Percentiles rank a stretch among this genome's conserved stretches.
Conservation (phyloP, 305 asterid genomes). For the Fraxinus sp. region DNA sequence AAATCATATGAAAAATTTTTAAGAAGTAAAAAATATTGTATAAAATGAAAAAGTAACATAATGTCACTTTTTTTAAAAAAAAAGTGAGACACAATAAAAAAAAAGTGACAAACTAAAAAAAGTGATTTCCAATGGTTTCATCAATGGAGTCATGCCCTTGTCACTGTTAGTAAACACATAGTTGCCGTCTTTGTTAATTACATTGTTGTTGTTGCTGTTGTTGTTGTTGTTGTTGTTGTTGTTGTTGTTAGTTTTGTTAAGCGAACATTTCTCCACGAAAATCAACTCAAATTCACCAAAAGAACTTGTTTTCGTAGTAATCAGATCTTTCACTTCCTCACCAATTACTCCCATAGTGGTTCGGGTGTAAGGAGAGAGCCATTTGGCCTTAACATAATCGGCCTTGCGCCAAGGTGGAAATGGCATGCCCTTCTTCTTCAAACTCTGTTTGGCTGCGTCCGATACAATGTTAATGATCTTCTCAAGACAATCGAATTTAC, state of each 20-base stretch:
- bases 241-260: background rate
- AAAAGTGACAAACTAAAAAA: too few relatives aligned
- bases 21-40: too few relatives aligned
- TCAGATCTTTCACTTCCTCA: background rate
- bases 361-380: slow-evolving; percentile 69
- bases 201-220: background rate
- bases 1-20: too few relatives aligned
- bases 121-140: slow-evolving; percentile 43
- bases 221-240: background rate
- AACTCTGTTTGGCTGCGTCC: slow-evolving; percentile 75
- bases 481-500: slow-evolving; percentile 74
- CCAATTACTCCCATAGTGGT: background rate
- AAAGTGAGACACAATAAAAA: too few relatives aligned
- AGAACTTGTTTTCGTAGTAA: background rate
- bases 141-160: slow-evolving; percentile 15
- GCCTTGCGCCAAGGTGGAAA: slow-evolving; percentile 82
- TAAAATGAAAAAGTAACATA: too few relatives aligned
- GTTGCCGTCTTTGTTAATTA: slow-evolving; percentile 2
- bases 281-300: slow-evolving; percentile 22
- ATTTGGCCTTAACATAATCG: slow-evolving; percentile 75
- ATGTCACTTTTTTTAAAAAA: too few relatives aligned
- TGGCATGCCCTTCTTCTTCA: slow-evolving; percentile 86
- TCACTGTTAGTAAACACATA: slow-evolving; percentile 32
- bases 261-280: slow-evolving; percentile 23
- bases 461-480: slow-evolving; percentile 59